phyloP scores from a whole-genome alignment of 1,284 basidiomycete species.

The Sporisorium graminicola region DNA sequence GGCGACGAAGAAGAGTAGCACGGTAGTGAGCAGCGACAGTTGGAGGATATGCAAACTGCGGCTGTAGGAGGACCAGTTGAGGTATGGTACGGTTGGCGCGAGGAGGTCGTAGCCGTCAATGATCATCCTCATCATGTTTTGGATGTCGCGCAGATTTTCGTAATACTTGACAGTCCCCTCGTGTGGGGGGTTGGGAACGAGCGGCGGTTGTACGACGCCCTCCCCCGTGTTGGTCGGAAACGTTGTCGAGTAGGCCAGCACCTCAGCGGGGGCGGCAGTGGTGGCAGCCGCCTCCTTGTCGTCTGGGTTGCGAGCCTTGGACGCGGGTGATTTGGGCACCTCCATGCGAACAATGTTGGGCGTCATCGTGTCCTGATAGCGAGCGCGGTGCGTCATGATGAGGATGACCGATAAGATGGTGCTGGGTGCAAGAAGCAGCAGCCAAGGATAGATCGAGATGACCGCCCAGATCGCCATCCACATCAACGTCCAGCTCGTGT shows the following conservation, averaged over 20 bases:
- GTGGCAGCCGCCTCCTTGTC: neutral
- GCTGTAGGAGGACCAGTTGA: conserved; percentile 69
- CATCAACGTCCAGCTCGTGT: conserved; percentile 65
- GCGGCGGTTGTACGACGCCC: conserved; percentile 42
- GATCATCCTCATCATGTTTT: conserved; percentile 69
- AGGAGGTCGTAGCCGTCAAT: conserved; percentile 67
- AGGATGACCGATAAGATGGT: conserved; percentile 64
- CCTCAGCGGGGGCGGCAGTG: conserved; percentile 23
- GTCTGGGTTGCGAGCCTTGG: conserved; percentile 12
- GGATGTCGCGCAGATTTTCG: conserved; percentile 68
- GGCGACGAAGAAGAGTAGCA: conserved; percentile 61
- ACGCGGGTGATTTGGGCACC: conserved; percentile 36
- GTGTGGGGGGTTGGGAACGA: conserved; percentile 63
- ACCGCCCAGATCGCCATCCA: conserved; percentile 69
- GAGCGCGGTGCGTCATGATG: conserved; percentile 54
- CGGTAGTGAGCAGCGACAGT: conserved; percentile 56
- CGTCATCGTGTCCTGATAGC: conserved; percentile 55
- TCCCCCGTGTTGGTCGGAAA: conserved; percentile 44
- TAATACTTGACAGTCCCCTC: conserved; percentile 67
- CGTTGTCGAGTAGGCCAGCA: conserved; percentile 31
- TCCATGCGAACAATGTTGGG: conserved; percentile 36
- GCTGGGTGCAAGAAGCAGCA: conserved; percentile 60
- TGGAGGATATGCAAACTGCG: conserved; percentile 66
- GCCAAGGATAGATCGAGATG: conserved; percentile 61
- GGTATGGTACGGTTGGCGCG: conserved; percentile 62